Base-by-base conservation (phyloP, 140 eudicot species). In the Ambrosia hybrid region DNA sequence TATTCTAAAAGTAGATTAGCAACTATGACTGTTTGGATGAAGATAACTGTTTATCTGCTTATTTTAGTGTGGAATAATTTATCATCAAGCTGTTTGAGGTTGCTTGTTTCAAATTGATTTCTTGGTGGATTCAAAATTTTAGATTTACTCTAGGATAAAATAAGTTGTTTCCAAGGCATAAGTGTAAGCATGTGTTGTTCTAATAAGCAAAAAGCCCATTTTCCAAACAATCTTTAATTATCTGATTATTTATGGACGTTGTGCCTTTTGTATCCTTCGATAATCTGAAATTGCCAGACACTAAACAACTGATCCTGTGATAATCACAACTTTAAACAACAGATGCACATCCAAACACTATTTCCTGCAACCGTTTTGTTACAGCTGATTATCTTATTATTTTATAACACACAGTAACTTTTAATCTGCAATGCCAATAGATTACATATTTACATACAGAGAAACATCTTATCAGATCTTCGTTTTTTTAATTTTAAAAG, bases 401-500 rank as follows among this genome's bases (percentile, higher is more conserved):
- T 58, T 3, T 15, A 12, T 12, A 12, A 21, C 30, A 21, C 30
- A 21, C 30, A 21, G 30, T 21, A 21, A 21, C 30, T 21, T 21
- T 21, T 21, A 21, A 21, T 21, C 30, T 21, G 30, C 30, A 21
- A 21, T 21, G 30, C 30, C 30, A 21, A 61, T 62, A 58, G 34
- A 51, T 76, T 76, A 45, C 14, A 43, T 60, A 43, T 46, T n/a
- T n/a, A n/a, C n/a, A n/a, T n/a, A n/a, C n/a, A 67, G 51, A 12
- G 49, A 67, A 3, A 5, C 45, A n/a, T 49, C 17, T 34, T 10
- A 30, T 13, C 43, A 9, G 41, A 4, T 9, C 4, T 49, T 65
- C 33, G 9, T 37, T 51, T 41, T 41, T 16, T 77, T 21, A 21
- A 21, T 55, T 57, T 11, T 15, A 75, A 58, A 68, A 46, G 55